These are phyloP conservation scores for sunflower (Helianthus annuus) DNA, from an alignment of 129 eudicot species.

Conservation along the genomic window HanXRQr2.0-SUNRISE NC_035447.2:72299813-72300312, in stretches of 20 bases:
- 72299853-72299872: slow-evolving; percentile 34
- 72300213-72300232: slow-evolving; percentile 46
- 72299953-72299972: slow-evolving; percentile 34
- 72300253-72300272: slow-evolving; percentile 47
- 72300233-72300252: slow-evolving; percentile 47
- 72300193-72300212: slow-evolving; percentile 46
- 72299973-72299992: slow-evolving; percentile 47
- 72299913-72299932: slow-evolving; percentile 39
- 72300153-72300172: slow-evolving; percentile 29
- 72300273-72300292: slow-evolving; percentile 28
- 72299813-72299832: slow-evolving; percentile 49
- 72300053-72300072: slow-evolving; percentile 32
- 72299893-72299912: slow-evolving; percentile 41
- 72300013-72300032: slow-evolving; percentile 36
- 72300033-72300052: slow-evolving; percentile 47
- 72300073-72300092: slow-evolving; percentile 42
- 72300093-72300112: slow-evolving; percentile 32
- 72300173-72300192: slow-evolving; percentile 25
- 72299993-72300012: slow-evolving; percentile 48
- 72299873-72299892: slow-evolving; percentile 51
- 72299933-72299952: slow-evolving; percentile 40
- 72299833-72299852: slow-evolving; percentile 46
- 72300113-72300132: slow-evolving; percentile 48
- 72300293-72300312: slow-evolving; percentile 37
- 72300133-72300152: slow-evolving; percentile 47